Evolutionary conservation across 2,329 filamentous ascomycete genomes (phyloP).

Genomic region (Microcyclosporella mali): DNA sequence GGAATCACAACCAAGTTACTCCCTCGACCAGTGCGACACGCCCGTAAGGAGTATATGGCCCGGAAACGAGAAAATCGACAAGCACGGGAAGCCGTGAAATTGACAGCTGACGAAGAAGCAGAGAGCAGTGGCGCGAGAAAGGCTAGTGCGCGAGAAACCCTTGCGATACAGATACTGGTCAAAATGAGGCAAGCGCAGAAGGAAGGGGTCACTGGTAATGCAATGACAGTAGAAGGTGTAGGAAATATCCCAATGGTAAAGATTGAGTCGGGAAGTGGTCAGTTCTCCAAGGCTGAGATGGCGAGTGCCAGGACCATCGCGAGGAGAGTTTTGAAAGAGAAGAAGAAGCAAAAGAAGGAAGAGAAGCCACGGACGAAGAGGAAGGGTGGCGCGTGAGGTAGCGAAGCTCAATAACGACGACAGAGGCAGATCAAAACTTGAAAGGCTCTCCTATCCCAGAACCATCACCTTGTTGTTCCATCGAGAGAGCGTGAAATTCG

Average conservation of each 20-base stretch:
- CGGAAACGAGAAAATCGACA: constrained; percentile 11
- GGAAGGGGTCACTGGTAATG: not conserved
- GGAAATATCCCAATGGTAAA: constrained; percentile 12
- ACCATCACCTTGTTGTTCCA: too few relatives aligned
- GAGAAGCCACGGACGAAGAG: not conserved
- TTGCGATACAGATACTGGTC: constrained; percentile 9
- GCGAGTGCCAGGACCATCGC: constrained; percentile 13
- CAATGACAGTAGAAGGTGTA: constrained; percentile 7
- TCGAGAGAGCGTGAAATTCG: too few relatives aligned
- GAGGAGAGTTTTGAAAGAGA: constrained; percentile 13
- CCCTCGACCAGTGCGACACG: constrained; percentile 18
- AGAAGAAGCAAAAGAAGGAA: constrained; percentile 10
- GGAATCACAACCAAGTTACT: constrained; percentile 13
- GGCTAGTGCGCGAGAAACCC: constrained; percentile 8
- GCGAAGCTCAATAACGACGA: not conserved
- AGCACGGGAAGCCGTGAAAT: not conserved
- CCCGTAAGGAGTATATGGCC: constrained; percentile 16
- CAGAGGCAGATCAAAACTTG: not conserved
- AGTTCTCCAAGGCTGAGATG: constrained; percentile 14
- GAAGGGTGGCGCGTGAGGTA: not conserved
- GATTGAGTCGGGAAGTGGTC: constrained; percentile 2
- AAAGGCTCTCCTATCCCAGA: too few relatives aligned
- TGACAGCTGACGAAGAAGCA: constrained; percentile 1
- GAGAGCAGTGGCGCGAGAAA: constrained; percentile 6
- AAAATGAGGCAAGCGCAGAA: constrained; percentile 8